These are phyloP conservation scores for Lupinus albus DNA, from an alignment of 306 rosid species.

Conservation along the genomic window DNA sequence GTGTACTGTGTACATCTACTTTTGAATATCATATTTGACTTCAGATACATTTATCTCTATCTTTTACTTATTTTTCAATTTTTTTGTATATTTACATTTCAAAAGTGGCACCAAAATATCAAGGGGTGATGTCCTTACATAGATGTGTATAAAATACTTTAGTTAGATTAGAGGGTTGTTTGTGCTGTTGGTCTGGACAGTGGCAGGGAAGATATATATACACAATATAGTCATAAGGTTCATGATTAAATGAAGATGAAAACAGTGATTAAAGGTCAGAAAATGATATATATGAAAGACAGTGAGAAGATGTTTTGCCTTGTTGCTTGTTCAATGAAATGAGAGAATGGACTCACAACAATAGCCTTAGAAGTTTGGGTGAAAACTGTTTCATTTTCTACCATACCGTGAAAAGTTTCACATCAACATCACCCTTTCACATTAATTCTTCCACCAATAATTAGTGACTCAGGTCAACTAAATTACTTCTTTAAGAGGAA, in stretches of 20 bases:
- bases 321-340: slow-evolving; percentile 36
- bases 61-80: too few relatives aligned
- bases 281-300: slow-evolving; percentile 49
- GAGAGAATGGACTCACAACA: slow-evolving; percentile 26
- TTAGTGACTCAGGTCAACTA: slow-evolving; percentile 37
- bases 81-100: too few relatives aligned
- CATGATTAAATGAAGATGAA: slow-evolving; percentile 43
- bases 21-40: too few relatives aligned
- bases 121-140: too few relatives aligned
- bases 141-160: too few relatives aligned
- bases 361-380: too few relatives aligned
- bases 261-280: slow-evolving; percentile 46
- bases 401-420: slow-evolving; percentile 60
- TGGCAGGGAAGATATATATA: slow-evolving; percentile 13
- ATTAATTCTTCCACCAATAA: not conserved
- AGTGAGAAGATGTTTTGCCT: slow-evolving; percentile 51
- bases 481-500: not conserved
- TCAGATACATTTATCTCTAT: too few relatives aligned
- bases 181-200: not conserved
- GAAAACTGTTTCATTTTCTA: slow-evolving; percentile 16
- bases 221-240: slow-evolving; percentile 33
- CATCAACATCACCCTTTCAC: slow-evolving; percentile 52
- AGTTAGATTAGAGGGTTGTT: too few relatives aligned
- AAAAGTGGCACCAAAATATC: too few relatives aligned
- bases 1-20: too few relatives aligned